phyloP scores from a whole-genome alignment of 2,329 filamentous ascomycete species.

The Exophiala alcalophila region DNA sequence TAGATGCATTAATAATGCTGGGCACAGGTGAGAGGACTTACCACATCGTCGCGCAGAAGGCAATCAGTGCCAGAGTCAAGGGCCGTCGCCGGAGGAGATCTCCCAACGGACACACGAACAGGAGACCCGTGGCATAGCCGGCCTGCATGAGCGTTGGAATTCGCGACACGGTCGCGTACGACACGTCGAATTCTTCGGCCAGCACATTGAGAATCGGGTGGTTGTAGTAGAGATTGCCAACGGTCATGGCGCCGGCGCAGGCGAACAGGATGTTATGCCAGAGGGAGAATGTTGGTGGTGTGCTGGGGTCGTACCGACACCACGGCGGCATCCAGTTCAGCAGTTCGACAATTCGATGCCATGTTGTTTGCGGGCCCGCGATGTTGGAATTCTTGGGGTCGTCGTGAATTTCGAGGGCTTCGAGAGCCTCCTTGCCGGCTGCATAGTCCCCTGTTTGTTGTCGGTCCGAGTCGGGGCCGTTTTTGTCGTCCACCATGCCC shows the following conservation, averaged over 20 bases:
- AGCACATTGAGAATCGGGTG: slow-evolving; percentile 76
- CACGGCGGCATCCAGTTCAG: slow-evolving; percentile 58
- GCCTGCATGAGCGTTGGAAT: slow-evolving; percentile 77
- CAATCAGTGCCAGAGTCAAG: slow-evolving; percentile 63
- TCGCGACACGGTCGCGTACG: slow-evolving; percentile 63
- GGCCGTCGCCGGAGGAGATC: slow-evolving; percentile 65
- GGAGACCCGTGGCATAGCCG: slow-evolving; percentile 70
- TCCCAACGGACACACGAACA: slow-evolving; percentile 73
- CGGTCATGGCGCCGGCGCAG: slow-evolving; percentile 59
- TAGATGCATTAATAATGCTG: too few relatives aligned
- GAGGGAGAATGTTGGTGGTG: slow-evolving; percentile 66
- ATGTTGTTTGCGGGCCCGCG: not conserved
- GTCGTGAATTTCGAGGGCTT: slow-evolving; percentile 7
- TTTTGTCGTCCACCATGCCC: slow-evolving; percentile 21
- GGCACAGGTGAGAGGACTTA: slow-evolving; percentile 39
- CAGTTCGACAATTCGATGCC: slow-evolving; percentile 11
- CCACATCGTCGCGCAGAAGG: slow-evolving; percentile 66
- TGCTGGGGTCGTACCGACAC: slow-evolving; percentile 65
- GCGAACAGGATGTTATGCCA: slow-evolving; percentile 57
- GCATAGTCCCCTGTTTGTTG: slow-evolving; percentile 8
- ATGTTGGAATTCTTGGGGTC: slow-evolving; percentile 11
- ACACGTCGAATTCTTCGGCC: slow-evolving; percentile 66
- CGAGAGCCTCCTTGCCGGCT: slow-evolving; percentile 2
- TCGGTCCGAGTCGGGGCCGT: too few relatives aligned
- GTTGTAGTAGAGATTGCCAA: slow-evolving; percentile 67